Base-by-base conservation (phyloP, 2,329 filamentous ascomycete genomes). In the Dryadomyces quercus-mongolicae region DNA sequence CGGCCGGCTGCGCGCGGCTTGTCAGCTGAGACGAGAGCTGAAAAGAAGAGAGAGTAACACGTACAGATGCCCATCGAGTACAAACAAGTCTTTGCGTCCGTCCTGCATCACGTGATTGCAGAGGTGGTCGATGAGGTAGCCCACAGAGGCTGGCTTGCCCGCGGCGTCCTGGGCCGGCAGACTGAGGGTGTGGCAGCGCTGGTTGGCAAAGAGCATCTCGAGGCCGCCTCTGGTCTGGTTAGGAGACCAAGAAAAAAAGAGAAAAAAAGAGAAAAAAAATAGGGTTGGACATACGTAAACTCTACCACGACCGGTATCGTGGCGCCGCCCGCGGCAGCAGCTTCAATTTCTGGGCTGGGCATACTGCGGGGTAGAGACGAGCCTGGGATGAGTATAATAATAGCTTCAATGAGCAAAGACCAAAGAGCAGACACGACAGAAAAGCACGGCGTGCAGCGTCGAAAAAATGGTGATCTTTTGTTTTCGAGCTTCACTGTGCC, bases 191-290 rank as follows among this genome's bases (percentile, higher is more conserved):
- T 92, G 87, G 61, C 82, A 85, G 54, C 85, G 81, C 69, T 89
- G 75, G 66, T 95, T 85, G 36, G 84, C 82, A 71, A 98, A 98
- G 60, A 98, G 84, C 73, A 95, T 86, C 71, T 98, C 93, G 18
- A 98, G 80, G 21, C 93, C 93, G 58, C 93, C 93, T 60, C 93
- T 91, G 62, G 48, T 9, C 38, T 43, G 21, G 55, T 40, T 50
- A 55, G 49, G 43, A 36, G 54, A 18, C 46, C 46, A 52, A 15
- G 22, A 16, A 13, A 44, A n/a, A n/a, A 44, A 8, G 40, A 5
- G 8, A 22, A 22, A 1, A 43, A 3, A 18, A 3, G 45, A 15
- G 12, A 20, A 20, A 16, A 22, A 5, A 46, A 43, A 40, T 51
- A 52, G n/a, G n/a, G n/a, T n/a, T n/a, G 54, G 51, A 55, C 56